Evolutionary conservation across 106 monocot genomes (phyloP), one percentile per base, ranked within the genome.

Genomic region (Hemerocallis citrina): DNA sequence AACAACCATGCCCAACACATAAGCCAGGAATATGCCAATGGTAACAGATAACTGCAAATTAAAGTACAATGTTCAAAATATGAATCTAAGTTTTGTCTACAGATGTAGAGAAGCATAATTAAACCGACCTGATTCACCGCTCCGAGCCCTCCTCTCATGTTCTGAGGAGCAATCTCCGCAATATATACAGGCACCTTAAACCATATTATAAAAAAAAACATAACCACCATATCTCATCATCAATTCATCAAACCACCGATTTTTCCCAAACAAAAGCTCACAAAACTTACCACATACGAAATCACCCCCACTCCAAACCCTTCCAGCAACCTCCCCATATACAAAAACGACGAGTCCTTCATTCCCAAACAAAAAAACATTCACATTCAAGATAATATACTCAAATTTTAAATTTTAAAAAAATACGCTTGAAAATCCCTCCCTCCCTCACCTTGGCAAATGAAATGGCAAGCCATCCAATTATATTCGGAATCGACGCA

Each of bases 261-360:
- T 13, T 8, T 59, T 33, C 20, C 38, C 22, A 59, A 27, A 46
- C 4, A 0, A 40, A 21, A 1, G 40, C 36, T 17, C 35, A 61
- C 7, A 15, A 34, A 52, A 63, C 76, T 4, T 16, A 94, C 93
- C 72, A 71, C 66, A 32, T 89, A 94, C 14, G 89, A 89, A 30
- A 94, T 86, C 6, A 94, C 75, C 3, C 94, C 94, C 15, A 89
- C 94, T 44, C 94, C 94, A 67, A 94, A 94, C 45, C 89, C 94
- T 68, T 89, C 94, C 57, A 94, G 66, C 68, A 94, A 63, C 34
- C 94, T 62, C 31, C 94, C 94, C 89, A 94, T 89, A 54, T 83
- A 94, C 70, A 94, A 71, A 59, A 94, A 94, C 7, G 89, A 95
- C 0, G 89, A 78, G 51, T 89, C 94, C 94, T 94, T 50, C 52